Conservation (phyloP, 2,329 filamentous ascomycete species). For the Phaeomoniella chlamydospora region DNA sequence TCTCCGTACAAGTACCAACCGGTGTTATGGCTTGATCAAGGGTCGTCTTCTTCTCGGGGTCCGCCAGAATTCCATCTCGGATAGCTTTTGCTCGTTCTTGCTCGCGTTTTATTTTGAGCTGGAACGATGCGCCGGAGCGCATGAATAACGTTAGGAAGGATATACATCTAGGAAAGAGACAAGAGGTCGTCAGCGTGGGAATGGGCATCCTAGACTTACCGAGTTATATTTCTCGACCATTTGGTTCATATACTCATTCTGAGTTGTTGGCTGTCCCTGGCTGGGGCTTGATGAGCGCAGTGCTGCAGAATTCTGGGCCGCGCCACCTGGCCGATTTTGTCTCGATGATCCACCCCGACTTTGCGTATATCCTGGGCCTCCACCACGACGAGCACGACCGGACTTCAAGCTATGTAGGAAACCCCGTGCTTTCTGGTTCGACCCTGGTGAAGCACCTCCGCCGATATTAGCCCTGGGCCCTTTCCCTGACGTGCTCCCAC, state of each 20-base stretch:
- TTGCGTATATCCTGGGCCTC: background rate
- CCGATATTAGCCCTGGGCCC: too few species aligned
- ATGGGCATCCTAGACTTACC: conserved; percentile 8
- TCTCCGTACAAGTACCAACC: conserved; percentile 45
- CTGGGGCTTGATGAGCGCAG: background rate
- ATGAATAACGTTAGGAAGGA: conserved; percentile 9
- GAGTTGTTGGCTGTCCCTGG: conserved; percentile 3
- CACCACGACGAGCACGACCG: conserved; percentile 4
- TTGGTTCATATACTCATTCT: conserved; percentile 7
- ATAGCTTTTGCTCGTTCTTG: conserved; percentile 37
- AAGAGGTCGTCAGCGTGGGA: conserved; percentile 8
- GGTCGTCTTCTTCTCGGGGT: conserved; percentile 45
- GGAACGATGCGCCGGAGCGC: conserved; percentile 3
- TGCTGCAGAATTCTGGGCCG: background rate
- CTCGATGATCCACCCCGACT: conserved; percentile 6
- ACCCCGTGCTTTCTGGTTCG: conserved; percentile 1
- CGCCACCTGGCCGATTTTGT: conserved; percentile 3
- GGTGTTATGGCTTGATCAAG: conserved; percentile 47
- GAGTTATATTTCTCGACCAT: conserved; percentile 7
- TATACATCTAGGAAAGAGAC: conserved; percentile 6
- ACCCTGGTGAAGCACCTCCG: background rate
- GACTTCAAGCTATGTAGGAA: conserved; percentile 2
- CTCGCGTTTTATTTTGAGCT: conserved; percentile 36
- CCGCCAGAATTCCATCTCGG: conserved; percentile 36
- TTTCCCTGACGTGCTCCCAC: conserved; percentile 1